A percentile compares a stretch with the other conserved stretches of the same genome.
These are phyloP conservation scores for Hemileia vastatrix DNA, from an alignment of 1,284 basidiomycete species.

Conservation along the genomic window DNA sequence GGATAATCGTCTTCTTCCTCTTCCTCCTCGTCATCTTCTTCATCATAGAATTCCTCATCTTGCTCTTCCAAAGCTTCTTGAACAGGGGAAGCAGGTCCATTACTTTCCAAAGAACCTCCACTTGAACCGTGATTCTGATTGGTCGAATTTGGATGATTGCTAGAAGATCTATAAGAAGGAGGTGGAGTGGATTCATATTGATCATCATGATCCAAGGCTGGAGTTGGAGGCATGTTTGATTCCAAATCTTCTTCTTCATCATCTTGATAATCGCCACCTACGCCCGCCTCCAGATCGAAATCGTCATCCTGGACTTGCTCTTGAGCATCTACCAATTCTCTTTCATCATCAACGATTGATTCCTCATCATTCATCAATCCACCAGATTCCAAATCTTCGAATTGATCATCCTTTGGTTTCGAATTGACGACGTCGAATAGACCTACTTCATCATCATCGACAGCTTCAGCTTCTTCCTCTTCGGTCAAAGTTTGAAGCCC, in stretches of 20 bases:
- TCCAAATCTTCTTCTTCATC: constrained; percentile 10
- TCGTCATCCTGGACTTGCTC: neutral
- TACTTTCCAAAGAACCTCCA: constrained; percentile 28
- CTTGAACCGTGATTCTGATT: neutral
- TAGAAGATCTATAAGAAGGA: neutral
- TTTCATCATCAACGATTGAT: too few species aligned
- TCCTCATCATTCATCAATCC: neutral
- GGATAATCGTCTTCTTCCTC: constrained; percentile 17
- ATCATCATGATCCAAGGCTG: neutral
- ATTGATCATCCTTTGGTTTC: neutral
- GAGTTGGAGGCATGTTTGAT: neutral
- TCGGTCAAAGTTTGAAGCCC: neutral
- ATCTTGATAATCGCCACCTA: constrained; percentile 5
- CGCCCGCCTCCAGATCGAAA: constrained; percentile 23
- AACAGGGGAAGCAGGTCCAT: constrained; percentile 24
- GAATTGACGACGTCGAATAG: too few species aligned
- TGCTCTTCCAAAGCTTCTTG: constrained; percentile 17
- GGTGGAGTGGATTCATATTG: neutral
- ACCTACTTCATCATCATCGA: neutral
- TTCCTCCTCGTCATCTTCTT: neutral
- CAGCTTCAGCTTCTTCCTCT: neutral
- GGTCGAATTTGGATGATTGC: neutral
- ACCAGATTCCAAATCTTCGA: neutral
- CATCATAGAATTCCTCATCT: constrained; percentile 3
- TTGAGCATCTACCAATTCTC: neutral